Base-by-base conservation (phyloP, 306 rosid genomes). In the Cicer bijugum region DNA sequence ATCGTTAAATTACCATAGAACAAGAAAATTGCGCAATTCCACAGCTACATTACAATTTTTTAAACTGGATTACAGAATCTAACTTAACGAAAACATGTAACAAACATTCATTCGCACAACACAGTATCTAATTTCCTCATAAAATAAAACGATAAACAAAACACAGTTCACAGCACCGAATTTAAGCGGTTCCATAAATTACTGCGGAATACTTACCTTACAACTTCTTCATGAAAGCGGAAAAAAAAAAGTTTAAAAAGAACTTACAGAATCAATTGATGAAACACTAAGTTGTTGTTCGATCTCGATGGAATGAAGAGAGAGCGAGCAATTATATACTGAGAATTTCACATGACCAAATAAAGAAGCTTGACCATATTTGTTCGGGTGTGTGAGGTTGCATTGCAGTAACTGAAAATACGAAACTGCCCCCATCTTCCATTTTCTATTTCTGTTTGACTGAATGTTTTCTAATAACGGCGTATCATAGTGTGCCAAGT, bases 401-500 rank as follows among this genome's bases (percentile, higher is more conserved):
- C 16, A 45, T 12, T 17, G 76, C 33, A 40, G n/a, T 38, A 46
- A 12, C 52, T 33, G 16, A 70, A 70, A 55, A n/a, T 64, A 83
- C 81, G 12, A 75, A 82, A 67, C 77, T 84, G 38, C 76, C 84
- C 88, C 69, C 35, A 4, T 71, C 14, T 67, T 52, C 40, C 65
- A 38, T 48, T 81, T 78, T 72, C 60, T 59, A 61, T 19, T 33
- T 35, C 35, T 28, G 35, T 28, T 28, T 28, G 35, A 28, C 35
- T 28, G 35, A 28, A 28, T 3, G 35, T 28, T 3, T 28, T 73
- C 16, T 23, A 12, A 39, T 17, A 20, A 9, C 1, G 12, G 66
- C 76, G 33, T 62, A 43, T 71, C 5, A 33, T 48, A 62, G 2
- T 16, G 57, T 61, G 77, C 65, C 77, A 61, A 0, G 48, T 40